phyloP scores from a whole-genome alignment of 345 rosid species.

The Pelargonium nanum region DNA sequence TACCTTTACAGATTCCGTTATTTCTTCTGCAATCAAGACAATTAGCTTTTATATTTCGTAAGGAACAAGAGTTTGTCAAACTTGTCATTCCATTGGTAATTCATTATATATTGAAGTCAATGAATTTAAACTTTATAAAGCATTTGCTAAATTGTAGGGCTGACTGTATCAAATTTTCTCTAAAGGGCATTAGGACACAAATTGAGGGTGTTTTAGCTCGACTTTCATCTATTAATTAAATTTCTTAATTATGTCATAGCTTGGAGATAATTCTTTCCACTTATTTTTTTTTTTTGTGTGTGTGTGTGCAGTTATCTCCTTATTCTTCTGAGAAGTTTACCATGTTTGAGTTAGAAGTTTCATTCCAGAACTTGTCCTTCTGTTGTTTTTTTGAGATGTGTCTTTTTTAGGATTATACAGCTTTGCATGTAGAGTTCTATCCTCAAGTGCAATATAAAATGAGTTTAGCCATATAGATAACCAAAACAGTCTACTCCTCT shows the following conservation, averaged over 20 bases:
- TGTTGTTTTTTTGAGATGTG: too few species aligned
- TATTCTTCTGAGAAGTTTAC: background rate
- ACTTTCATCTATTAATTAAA: background rate
- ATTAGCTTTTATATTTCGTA: too few species aligned
- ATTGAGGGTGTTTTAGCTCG: background rate
- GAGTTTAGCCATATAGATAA: background rate
- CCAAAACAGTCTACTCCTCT: background rate
- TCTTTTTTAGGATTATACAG: too few species aligned
- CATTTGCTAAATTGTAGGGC: background rate
- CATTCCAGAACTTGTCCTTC: too few species aligned
- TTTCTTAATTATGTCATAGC: background rate
- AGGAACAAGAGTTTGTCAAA: background rate
- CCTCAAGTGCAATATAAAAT: too few species aligned
- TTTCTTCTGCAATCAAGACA: background rate
- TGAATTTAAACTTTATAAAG: background rate
- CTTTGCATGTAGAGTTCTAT: too few species aligned
- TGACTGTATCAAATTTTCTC: constrained; percentile 5
- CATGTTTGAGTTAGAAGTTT: too few species aligned
- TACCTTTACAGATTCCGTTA: too few species aligned
- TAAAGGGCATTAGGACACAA: background rate
- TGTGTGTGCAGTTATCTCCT: background rate
- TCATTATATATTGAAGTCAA: background rate
- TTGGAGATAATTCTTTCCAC: background rate
- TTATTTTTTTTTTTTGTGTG: background rate
- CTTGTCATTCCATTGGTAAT: background rate